Percentiles rank a stretch among this genome's conserved stretches.
Conservation (phyloP, 441 rosid species). For the Sinapis alba region DNA sequence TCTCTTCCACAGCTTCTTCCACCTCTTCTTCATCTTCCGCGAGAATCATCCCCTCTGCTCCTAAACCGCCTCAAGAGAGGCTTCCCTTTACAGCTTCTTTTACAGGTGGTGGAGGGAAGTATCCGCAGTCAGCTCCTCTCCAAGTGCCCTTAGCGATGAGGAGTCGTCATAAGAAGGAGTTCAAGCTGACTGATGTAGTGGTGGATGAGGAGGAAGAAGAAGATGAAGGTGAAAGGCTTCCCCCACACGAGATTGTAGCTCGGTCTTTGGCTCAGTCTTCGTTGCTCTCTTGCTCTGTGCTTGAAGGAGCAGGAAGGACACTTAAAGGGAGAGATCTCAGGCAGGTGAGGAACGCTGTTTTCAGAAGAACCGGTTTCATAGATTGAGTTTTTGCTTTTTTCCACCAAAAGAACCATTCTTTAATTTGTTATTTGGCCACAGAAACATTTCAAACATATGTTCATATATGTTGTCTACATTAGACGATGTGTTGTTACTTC, state of each 20-base stretch:
- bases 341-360: constrained; percentile 88
- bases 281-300: constrained; percentile 67
- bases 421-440: constrained; percentile 28
- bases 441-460: constrained; percentile 17
- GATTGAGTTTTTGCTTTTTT: constrained; percentile 47
- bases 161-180: constrained; percentile 44
- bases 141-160: constrained; percentile 64
- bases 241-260: constrained; percentile 90
- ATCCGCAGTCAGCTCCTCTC: constrained; percentile 74
- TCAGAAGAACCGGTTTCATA: constrained; percentile 77
- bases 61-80: constrained; percentile 64
- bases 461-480: constrained; percentile 37
- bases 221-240: constrained; percentile 63
- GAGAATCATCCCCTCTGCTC: constrained; percentile 59
- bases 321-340: constrained; percentile 93
- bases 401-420: constrained; percentile 35
- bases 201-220: constrained; percentile 45
- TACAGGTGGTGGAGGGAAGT: constrained; percentile 38
- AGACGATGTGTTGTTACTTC: background rate
- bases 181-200: constrained; percentile 49
- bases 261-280: constrained; percentile 64
- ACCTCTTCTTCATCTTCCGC: constrained; percentile 42
- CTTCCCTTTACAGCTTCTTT: constrained; percentile 37
- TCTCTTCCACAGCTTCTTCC: constrained; percentile 30
- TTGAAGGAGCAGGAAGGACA: constrained; percentile 88